Evolutionary conservation across 371 early-diverging fungal genomes (phyloP), one percentile per base, ranked within the genome.

Genomic region (Apophysomyces elegans): DNA sequence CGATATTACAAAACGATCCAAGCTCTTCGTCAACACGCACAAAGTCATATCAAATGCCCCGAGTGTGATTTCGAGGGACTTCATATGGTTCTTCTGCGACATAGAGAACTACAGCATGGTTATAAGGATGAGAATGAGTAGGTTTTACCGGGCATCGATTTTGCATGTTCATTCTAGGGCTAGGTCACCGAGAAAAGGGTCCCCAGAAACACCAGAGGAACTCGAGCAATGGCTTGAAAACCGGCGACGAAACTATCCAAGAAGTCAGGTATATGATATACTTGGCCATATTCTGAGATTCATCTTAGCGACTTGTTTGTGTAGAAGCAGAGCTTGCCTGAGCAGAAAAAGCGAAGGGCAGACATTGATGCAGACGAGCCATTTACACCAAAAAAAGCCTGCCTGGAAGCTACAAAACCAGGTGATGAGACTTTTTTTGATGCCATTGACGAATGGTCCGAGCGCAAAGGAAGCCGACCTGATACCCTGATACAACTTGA

Each of bases 151-250:
- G 54, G 21, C 21, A 5, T 50, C 21, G 9, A 21, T 50, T 18
- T 21, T 50, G 54, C 21, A 21, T 18, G n/a, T 50, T 50, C 54
- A 50, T 50, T 7, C 5, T 50, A 50, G 41, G 32, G 54, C 54
- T 50, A 50, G 54, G 54, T 58, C 58, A 58, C 58, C 58, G 32
- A 35, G 58, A 18, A 18, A 35, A 9, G 18, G 18, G 11, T 58
- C 58, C 6, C 58, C 58, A 13, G 58, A 36, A 36, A 58, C 58
- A 37, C 58, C 58, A 36, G 58, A 58, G 32, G 58, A 58, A 21
- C 54, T 50, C 16, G 54, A 50, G 21, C n/a, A 21, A 50, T 50
- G 54, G 54, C 54, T 50, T 50, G 54, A 50, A 50, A 50, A 50
- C 21, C 54, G 54, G 16, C 54, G 54, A 21, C 54, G 54, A 21